Conservation (phyloP, 352 stramenopile species). For the Phytophthora pinifolia region DNA sequence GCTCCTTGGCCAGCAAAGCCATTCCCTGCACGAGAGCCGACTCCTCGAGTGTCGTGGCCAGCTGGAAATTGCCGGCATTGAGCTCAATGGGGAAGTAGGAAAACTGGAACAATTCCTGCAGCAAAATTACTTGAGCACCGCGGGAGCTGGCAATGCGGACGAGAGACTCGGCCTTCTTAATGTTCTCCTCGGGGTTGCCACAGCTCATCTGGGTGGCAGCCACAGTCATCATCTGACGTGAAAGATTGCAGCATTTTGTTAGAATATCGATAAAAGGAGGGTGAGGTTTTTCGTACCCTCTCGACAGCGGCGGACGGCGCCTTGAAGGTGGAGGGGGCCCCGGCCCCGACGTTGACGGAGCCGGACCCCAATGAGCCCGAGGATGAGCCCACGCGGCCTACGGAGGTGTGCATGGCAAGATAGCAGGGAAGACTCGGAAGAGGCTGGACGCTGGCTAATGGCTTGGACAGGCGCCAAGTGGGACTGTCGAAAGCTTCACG, state of each 20-base stretch:
- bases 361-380: constrained; percentile 31
- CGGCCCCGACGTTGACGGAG: constrained; percentile 20
- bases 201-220: constrained; percentile 89
- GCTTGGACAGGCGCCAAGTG: constrained; percentile 8
- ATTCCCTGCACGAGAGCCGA: constrained; percentile 88
- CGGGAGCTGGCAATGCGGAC: constrained; percentile 87
- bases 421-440: not conserved
- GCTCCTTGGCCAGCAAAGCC: constrained; percentile 87
- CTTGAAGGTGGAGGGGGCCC: constrained; percentile 34
- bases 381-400: constrained; percentile 33
- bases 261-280: constrained; percentile 3
- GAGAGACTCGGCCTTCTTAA: constrained; percentile 89
- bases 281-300: constrained; percentile 33
- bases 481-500: constrained; percentile 1
- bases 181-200: constrained; percentile 86
- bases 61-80: constrained; percentile 85
- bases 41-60: constrained; percentile 83
- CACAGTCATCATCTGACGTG: constrained; percentile 73
- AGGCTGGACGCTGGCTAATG: not conserved
- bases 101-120: constrained; percentile 92
- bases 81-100: constrained; percentile 93
- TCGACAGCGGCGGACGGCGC: constrained; percentile 51
- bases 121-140: constrained; percentile 87
- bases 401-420: constrained; percentile 38
- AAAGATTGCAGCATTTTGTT: constrained; percentile 1